Conservation (phyloP, 2,329 filamentous ascomycete genomes). For the Phaeophleospora eucalypticola region DNA sequence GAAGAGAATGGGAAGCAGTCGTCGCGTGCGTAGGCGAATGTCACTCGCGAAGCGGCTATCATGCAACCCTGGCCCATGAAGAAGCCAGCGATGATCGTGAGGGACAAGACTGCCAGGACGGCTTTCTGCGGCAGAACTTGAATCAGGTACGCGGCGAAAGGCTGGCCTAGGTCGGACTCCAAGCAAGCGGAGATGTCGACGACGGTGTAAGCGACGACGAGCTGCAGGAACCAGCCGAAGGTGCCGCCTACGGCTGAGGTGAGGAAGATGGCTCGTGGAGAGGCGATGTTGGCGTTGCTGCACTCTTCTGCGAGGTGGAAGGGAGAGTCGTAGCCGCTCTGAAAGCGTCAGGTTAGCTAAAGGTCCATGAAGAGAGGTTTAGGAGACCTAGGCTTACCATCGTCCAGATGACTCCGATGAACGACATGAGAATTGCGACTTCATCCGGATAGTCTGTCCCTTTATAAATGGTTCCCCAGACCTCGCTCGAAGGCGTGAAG, state of each 20-base stretch:
- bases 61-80: constrained; percentile 71
- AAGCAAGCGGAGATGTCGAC: constrained; percentile 58
- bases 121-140: constrained; percentile 60
- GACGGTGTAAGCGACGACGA: constrained; percentile 69
- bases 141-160: constrained; percentile 65
- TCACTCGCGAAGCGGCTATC: constrained; percentile 49
- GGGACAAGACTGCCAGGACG: constrained; percentile 58
- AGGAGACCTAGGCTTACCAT: constrained; percentile 46
- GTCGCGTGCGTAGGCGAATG: constrained; percentile 63
- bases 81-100: constrained; percentile 67
- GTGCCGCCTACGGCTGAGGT: constrained; percentile 63
- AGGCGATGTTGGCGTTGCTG: constrained; percentile 66
- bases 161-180: constrained; percentile 61
- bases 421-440: constrained; percentile 66
- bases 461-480: constrained; percentile 64
- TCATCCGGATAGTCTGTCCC: constrained; percentile 65
- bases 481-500: constrained; percentile 55
- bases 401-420: constrained; percentile 67
- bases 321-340: constrained; percentile 3
- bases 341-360: neutral
- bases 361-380: too few species aligned
- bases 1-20: constrained; percentile 62
- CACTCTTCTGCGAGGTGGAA: constrained; percentile 55
- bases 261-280: constrained; percentile 67
- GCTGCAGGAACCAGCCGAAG: constrained; percentile 69